Evolutionary conservation across 192 early-diverging fungal species (phyloP).

Genomic region (Tieghemiomyces parasiticus): DNA sequence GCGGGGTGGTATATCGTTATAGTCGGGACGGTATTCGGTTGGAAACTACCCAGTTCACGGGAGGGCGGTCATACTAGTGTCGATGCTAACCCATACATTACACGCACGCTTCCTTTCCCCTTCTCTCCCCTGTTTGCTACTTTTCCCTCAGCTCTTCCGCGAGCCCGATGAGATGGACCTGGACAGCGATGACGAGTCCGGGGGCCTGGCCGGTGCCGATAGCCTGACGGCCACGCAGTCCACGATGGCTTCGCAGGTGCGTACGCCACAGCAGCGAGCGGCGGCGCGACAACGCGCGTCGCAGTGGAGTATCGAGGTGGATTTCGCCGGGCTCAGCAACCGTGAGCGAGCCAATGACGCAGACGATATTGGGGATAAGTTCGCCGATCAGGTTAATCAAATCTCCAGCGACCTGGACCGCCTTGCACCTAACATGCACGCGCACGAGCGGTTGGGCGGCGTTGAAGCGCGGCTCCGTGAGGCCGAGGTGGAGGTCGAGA

Average conservation of each 20-base stretch:
- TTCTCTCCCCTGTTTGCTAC: too few species aligned
- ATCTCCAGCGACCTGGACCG: slow-evolving; percentile 58
- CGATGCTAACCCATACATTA: too few species aligned
- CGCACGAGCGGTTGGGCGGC: slow-evolving; percentile 70
- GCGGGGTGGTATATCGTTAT: too few species aligned
- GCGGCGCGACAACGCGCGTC: slow-evolving; percentile 11
- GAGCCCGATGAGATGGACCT: slow-evolving; percentile 8
- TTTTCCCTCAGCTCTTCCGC: slow-evolving; percentile 6
- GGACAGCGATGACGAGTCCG: slow-evolving; percentile 19
- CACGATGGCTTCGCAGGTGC: neutral
- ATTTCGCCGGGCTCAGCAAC: slow-evolving; percentile 10
- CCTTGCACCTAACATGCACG: slow-evolving; percentile 84
- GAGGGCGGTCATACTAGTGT: too few species aligned
- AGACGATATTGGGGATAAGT: slow-evolving; percentile 43
- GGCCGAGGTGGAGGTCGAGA: slow-evolving; percentile 73
- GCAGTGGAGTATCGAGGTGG: slow-evolving; percentile 13
- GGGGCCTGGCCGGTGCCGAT: slow-evolving; percentile 31
- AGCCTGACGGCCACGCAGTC: neutral
- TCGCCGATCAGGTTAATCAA: slow-evolving; percentile 40
- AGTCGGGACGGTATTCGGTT: too few species aligned
- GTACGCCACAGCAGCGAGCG: slow-evolving; percentile 5
- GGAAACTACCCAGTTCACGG: too few species aligned
- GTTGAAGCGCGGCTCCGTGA: slow-evolving; percentile 63
- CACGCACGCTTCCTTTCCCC: too few species aligned
- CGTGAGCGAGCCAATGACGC: slow-evolving; percentile 13